A percentile compares a stretch with the other conserved stretches of the same genome.
Evolutionary conservation across 2,329 filamentous ascomycete species (phyloP).

Genomic region (Stagonosporopsis chrysanthemi): DNA sequence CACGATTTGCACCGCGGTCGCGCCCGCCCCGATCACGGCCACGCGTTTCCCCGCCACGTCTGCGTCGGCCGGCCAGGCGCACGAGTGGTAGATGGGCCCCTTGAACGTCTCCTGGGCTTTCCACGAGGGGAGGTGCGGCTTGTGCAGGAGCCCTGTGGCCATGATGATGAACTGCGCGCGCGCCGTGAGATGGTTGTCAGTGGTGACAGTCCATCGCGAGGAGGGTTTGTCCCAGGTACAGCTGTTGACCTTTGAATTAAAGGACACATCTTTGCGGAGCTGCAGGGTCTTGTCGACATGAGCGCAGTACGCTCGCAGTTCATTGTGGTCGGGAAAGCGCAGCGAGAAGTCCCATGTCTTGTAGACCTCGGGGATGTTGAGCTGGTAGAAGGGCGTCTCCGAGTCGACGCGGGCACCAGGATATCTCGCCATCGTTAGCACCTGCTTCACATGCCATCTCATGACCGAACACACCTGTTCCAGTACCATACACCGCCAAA

Average conservation of each 20-base stretch:
- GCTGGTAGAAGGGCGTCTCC: conserved; percentile 42
- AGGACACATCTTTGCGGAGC: conserved; percentile 43
- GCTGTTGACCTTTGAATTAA: conserved; percentile 53
- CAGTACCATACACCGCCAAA: conserved; percentile 41
- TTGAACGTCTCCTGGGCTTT: conserved; percentile 26
- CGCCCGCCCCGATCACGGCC: conserved; percentile 37
- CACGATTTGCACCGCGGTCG: conserved; percentile 40
- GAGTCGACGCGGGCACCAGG: conserved; percentile 33
- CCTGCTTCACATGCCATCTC: not conserved
- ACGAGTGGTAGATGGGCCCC: conserved; percentile 33
- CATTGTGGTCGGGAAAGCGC: conserved; percentile 35
- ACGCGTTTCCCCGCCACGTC: conserved; percentile 33
- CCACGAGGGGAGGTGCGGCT: conserved; percentile 29
- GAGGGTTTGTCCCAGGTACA: conserved; percentile 51
- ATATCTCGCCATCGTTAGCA: not conserved
- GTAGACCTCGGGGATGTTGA: conserved; percentile 39
- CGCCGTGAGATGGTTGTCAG: conserved; percentile 54
- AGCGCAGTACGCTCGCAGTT: conserved; percentile 36
- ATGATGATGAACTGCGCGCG: conserved; percentile 52
- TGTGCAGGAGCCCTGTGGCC: conserved; percentile 30
- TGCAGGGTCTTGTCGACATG: conserved; percentile 33
- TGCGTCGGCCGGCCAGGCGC: conserved; percentile 47
- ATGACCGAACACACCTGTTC: conserved; percentile 11
- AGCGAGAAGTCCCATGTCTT: conserved; percentile 33
- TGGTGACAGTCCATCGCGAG: conserved; percentile 55